phyloP scores from a whole-genome alignment of 1,284 basidiomycete species.

The Entoloma clypeatum region DNA sequence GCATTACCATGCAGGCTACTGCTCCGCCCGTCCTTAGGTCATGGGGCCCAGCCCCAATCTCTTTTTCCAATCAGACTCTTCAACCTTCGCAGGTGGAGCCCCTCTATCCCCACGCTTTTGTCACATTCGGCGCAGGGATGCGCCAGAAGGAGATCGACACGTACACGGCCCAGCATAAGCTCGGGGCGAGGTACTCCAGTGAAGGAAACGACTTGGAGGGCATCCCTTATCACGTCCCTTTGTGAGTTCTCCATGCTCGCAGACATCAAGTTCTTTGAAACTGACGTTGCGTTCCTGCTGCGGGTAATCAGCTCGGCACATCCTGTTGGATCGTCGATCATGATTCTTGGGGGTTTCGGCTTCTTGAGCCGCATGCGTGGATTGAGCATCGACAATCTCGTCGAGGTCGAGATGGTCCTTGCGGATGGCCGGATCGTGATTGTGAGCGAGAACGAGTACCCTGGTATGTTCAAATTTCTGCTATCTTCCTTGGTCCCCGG shows the following conservation, averaged over 20 bases:
- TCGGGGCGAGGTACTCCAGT: conserved; percentile 51
- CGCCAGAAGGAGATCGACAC: conserved; percentile 78
- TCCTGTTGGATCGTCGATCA: conserved; percentile 75
- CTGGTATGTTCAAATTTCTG: conserved; percentile 41
- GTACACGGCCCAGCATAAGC: conserved; percentile 67
- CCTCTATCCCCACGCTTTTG: conserved; percentile 64
- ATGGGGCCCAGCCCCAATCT: conserved; percentile 29
- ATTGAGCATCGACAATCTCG: conserved; percentile 79
- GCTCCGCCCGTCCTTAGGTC: conserved; percentile 29
- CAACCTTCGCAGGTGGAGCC: conserved; percentile 42
- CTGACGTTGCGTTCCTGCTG: conserved; percentile 12
- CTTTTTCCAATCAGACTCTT: conserved; percentile 32
- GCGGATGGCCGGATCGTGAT: conserved; percentile 75
- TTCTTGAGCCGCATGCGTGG: conserved; percentile 83
- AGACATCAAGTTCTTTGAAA: conserved; percentile 5
- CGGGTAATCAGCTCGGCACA: conserved; percentile 55
- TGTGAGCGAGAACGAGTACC: conserved; percentile 61
- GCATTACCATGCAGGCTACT: conserved; percentile 28
- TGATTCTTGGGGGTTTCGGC: conserved; percentile 87
- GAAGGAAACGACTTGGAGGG: conserved; percentile 44
- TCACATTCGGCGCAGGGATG: conserved; percentile 81
- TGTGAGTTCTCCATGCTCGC: conserved; percentile 51
- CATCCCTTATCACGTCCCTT: conserved; percentile 84
- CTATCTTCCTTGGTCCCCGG: not conserved
- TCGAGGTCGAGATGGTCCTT: conserved; percentile 83